These are phyloP conservation scores for Aspergillus bertholletiae DNA, from an alignment of 495 filamentous ascomycete genomes.

Conservation along the genomic window DNA sequence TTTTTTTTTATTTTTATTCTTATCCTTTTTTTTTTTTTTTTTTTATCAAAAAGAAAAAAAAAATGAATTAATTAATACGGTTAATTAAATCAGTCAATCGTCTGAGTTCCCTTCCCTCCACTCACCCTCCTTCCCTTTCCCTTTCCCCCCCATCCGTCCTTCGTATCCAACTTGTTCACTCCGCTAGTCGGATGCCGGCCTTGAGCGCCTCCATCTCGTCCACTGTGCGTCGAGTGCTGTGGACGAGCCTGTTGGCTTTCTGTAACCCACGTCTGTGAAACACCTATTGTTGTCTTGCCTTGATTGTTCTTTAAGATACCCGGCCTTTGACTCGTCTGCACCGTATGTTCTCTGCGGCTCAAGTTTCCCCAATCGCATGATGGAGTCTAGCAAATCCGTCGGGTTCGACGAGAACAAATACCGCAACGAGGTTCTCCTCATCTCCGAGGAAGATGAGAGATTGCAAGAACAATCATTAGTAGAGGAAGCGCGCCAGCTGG, in stretches of 20 bases:
- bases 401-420: slow-evolving; percentile 36
- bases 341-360: slow-evolving; percentile 9
- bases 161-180: neutral
- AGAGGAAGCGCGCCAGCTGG: slow-evolving; percentile 39
- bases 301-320: neutral
- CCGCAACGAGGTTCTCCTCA: slow-evolving; percentile 34
- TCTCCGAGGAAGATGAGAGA: slow-evolving; percentile 35
- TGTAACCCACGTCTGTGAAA: slow-evolving; percentile 10
- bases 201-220: slow-evolving; percentile 31
- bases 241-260: slow-evolving; percentile 31
- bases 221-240: slow-evolving; percentile 33
- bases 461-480: slow-evolving; percentile 33
- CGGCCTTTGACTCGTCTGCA: slow-evolving; percentile 3
- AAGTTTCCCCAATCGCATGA: slow-evolving; percentile 13
- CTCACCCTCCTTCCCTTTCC: slow-evolving; percentile 8
- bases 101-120: slow-evolving; percentile 6
- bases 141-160: slow-evolving; percentile 2
- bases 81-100: slow-evolving; percentile 1
- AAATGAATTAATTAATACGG: neutral
- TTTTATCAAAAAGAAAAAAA: neutral
- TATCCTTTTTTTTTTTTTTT: no score
- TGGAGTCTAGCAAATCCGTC: slow-evolving; percentile 11
- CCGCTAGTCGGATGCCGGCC: slow-evolving; percentile 34
- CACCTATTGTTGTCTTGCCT: neutral
- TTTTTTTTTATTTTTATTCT: no score